Conservation (phyloP, 1,284 basidiomycete genomes). For the Cerrena zonata region DNA sequence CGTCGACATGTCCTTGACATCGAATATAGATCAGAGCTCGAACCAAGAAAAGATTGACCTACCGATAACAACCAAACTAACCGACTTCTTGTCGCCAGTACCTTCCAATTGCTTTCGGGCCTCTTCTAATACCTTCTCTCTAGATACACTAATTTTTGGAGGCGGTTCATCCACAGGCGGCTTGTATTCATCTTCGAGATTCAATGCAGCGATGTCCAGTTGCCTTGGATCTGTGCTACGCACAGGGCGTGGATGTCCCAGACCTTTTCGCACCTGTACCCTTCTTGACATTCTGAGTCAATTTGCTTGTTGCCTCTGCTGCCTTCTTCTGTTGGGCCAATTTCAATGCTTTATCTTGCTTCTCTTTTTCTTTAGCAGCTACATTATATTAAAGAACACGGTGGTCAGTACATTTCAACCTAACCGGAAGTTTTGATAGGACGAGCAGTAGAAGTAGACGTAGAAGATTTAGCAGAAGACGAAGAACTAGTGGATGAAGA, state of each 20-base stretch:
- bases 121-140: slow-evolving; percentile 83
- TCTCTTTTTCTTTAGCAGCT: slow-evolving; percentile 75
- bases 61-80: slow-evolving; percentile 94
- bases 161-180: slow-evolving; percentile 45
- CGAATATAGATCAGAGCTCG: neutral
- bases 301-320: slow-evolving; percentile 34
- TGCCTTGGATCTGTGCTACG: slow-evolving; percentile 44
- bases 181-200: slow-evolving; percentile 49
- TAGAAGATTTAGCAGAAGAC: no score
- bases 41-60: slow-evolving; percentile 21
- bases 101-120: slow-evolving; percentile 54
- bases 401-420: slow-evolving; percentile 34
- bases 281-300: slow-evolving; percentile 38
- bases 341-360: slow-evolving; percentile 68
- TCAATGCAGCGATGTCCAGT: slow-evolving; percentile 72
- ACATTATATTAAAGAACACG: slow-evolving; percentile 36
- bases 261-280: slow-evolving; percentile 33
- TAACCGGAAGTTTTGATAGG: slow-evolving; percentile 34
- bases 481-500: slow-evolving; percentile 14
- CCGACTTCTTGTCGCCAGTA: slow-evolving; percentile 55
- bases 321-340: slow-evolving; percentile 41
- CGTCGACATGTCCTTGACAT: slow-evolving; percentile 86
- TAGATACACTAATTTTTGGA: slow-evolving; percentile 66
- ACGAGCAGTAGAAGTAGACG: slow-evolving; percentile 16
- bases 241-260: slow-evolving; percentile 34